Evolutionary conservation across 495 filamentous ascomycete species (phyloP).

Genomic region (Aspergillus cristatus): DNA sequence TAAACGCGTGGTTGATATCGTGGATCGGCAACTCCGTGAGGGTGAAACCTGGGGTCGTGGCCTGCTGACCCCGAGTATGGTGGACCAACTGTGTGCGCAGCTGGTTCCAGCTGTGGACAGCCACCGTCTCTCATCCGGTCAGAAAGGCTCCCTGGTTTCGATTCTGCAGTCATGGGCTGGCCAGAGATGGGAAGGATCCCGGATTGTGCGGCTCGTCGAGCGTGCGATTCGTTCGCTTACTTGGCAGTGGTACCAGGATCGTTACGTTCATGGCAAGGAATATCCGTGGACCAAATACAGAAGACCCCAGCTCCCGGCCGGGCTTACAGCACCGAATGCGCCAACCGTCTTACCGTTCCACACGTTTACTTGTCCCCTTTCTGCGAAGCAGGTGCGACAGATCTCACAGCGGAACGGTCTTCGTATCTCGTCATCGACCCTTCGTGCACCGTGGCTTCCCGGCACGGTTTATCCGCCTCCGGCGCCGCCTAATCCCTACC

Average conservation of each 20-base stretch:
- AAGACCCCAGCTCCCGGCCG: slow-evolving; percentile 65
- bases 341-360: slow-evolving; percentile 98
- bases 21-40: slow-evolving; percentile 81
- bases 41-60: slow-evolving; percentile 83
- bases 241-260: slow-evolving; percentile 85
- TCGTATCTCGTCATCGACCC: slow-evolving; percentile 81
- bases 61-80: slow-evolving; percentile 46
- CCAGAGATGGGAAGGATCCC: slow-evolving; percentile 78
- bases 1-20: slow-evolving; percentile 89
- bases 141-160: slow-evolving; percentile 26
- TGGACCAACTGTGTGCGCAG: slow-evolving; percentile 44
- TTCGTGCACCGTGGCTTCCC: slow-evolving; percentile 81
- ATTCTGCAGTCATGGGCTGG: slow-evolving; percentile 62
- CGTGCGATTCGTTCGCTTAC: slow-evolving; percentile 66
- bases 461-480: slow-evolving; percentile 74
- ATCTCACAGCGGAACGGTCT: slow-evolving; percentile 95
- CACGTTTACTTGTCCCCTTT: slow-evolving; percentile 92
- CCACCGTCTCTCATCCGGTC: slow-evolving; percentile 20
- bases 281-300: slow-evolving; percentile 53
- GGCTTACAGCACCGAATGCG: slow-evolving; percentile 73
- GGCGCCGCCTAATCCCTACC: slow-evolving; percentile 65
- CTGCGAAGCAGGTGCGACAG: slow-evolving; percentile 85
- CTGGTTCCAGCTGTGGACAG: slow-evolving; percentile 25
- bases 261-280: slow-evolving; percentile 53
- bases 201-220: slow-evolving; percentile 78